A percentile compares a stretch with the other conserved stretches of the same genome.
phyloP scores from a whole-genome alignment of 2,329 filamentous ascomycete genomes.

The Sodiomyces alkalinus region DNA sequence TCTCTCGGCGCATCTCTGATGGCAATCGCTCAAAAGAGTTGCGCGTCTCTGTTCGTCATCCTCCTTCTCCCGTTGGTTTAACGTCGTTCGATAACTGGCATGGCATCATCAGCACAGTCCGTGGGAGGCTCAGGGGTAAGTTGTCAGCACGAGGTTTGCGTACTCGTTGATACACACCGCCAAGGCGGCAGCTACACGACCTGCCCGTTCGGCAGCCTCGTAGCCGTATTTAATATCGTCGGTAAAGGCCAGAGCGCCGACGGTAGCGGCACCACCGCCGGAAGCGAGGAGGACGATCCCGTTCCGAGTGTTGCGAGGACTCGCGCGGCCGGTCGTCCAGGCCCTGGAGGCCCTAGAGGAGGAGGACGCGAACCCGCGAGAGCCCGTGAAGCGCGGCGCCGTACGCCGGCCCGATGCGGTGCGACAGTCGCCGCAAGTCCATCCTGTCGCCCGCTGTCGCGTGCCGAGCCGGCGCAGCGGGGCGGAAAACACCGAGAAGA shows the following conservation, averaged over 20 bases:
- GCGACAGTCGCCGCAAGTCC: slow-evolving; percentile 32
- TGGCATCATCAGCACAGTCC: slow-evolving; percentile 12
- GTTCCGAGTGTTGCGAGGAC: slow-evolving; percentile 3
- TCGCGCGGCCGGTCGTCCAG: neutral
- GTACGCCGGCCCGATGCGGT: slow-evolving; percentile 20
- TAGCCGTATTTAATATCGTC: slow-evolving; percentile 65
- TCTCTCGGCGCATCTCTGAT: slow-evolving; percentile 80
- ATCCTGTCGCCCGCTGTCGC: slow-evolving; percentile 14
- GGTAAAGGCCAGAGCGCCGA: slow-evolving; percentile 36
- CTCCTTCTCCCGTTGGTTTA: slow-evolving; percentile 52
- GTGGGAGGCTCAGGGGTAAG: too few species aligned
- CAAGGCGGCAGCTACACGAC: slow-evolving; percentile 61
- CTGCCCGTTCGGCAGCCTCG: slow-evolving; percentile 59
- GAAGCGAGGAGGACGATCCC: slow-evolving; percentile 31
- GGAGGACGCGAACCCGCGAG: slow-evolving; percentile 15
- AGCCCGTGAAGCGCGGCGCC: slow-evolving; percentile 9
- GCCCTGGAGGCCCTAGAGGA: too few species aligned
- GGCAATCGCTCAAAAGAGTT: slow-evolving; percentile 64
- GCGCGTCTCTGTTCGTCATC: slow-evolving; percentile 49
- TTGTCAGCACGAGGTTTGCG: slow-evolving; percentile 2
- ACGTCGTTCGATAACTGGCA: slow-evolving; percentile 67
- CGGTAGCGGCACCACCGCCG: slow-evolving; percentile 31
- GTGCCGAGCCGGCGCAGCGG: slow-evolving; percentile 22
- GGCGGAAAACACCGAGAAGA: slow-evolving; percentile 19
- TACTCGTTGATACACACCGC: slow-evolving; percentile 83